Base-by-base conservation (phyloP, 192 early-diverging fungal genomes). In the Funneliformis geosporum region DNA sequence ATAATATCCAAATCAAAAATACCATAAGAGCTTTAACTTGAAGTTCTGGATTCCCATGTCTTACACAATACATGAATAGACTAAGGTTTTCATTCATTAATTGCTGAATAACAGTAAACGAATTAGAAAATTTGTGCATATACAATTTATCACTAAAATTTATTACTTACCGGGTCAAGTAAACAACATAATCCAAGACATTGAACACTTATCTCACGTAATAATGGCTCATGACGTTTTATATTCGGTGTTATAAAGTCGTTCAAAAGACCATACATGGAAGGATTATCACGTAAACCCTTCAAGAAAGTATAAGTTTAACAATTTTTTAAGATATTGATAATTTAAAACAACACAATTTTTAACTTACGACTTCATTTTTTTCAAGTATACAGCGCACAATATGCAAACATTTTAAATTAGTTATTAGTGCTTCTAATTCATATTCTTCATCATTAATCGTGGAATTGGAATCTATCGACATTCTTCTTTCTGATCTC, bases 101-200 rank as follows among this genome's bases (percentile, higher is more conserved):
- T 16, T 79, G 85, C 86, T 91, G 60, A 10, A 60, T 43, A 39
- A 69, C 64, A 60, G 7, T 38, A 47, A 28, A 73, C 14, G 43
- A 46, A n/a, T 72, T 50, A 46, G 25, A 21, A 18, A 38, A 14
- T 50, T 25, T 27, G 2, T 8, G 8, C 25, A 33, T 59, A 73
- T 2, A 7, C 69, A 38, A 62, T 46, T 23, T 60, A 28, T 39
- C 12, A 43, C 8, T 1, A 39, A 78, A 11, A 39, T 25, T 39
- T 80, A 23, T 69, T 27, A 38, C 64, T 47, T 80, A 90, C 90
- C 76, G 91, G 91, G 81, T 96, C 95, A 42, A 95, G 81, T 21
- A 89, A 82, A 80, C 95, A 96, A 72, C 88, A 88, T 39, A 96
- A 87, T 14, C 93, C 93, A 68, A 96, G 86, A 78, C 95, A 96